phyloP scores from a whole-genome alignment of 768 basidiomycete species.

The Mycena floridula region DNA sequence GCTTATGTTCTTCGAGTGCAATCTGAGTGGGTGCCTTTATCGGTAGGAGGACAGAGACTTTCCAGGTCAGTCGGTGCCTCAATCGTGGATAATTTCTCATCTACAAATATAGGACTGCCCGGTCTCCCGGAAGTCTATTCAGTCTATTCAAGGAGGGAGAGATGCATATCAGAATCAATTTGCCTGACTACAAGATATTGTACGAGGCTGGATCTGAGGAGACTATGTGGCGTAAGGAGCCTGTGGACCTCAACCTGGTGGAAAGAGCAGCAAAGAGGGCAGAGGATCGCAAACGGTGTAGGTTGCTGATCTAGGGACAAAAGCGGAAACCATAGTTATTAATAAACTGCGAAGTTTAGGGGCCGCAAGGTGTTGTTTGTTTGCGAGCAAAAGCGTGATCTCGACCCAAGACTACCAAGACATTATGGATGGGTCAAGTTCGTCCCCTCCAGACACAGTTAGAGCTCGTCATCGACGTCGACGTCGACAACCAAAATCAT shows the following conservation, averaged over 20 bases:
- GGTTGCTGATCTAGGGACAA: slow-evolving; percentile 1
- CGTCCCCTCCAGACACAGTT: slow-evolving; percentile 10
- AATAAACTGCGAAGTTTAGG: slow-evolving; percentile 5
- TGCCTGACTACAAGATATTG: slow-evolving; percentile 60
- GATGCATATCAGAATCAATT: slow-evolving; percentile 49
- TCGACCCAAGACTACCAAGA: too few species aligned
- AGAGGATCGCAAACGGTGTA: slow-evolving; percentile 1
- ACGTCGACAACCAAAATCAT: slow-evolving; percentile 10
- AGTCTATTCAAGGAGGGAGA: too few species aligned
- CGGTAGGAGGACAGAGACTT: slow-evolving; percentile 35
- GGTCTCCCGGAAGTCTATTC: too few species aligned
- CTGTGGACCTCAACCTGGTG: too few species aligned
- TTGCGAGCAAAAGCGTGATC: too few species aligned
- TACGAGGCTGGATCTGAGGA: slow-evolving; percentile 69
- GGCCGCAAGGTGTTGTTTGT: too few species aligned
- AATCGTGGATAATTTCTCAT: too few species aligned
- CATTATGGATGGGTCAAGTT: too few species aligned
- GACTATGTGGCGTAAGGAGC: slow-evolving; percentile 37
- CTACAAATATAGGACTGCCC: too few species aligned
- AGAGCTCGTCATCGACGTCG: slow-evolving; percentile 10
- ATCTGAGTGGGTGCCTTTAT: slow-evolving; percentile 61
- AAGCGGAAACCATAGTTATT: background rate
- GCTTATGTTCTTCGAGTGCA: slow-evolving; percentile 65
- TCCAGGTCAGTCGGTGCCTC: slow-evolving; percentile 49
- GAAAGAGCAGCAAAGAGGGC: slow-evolving; percentile 15